Base-by-base conservation (phyloP, 306 rosid genomes). In the Fragaria ananassa region DNA sequence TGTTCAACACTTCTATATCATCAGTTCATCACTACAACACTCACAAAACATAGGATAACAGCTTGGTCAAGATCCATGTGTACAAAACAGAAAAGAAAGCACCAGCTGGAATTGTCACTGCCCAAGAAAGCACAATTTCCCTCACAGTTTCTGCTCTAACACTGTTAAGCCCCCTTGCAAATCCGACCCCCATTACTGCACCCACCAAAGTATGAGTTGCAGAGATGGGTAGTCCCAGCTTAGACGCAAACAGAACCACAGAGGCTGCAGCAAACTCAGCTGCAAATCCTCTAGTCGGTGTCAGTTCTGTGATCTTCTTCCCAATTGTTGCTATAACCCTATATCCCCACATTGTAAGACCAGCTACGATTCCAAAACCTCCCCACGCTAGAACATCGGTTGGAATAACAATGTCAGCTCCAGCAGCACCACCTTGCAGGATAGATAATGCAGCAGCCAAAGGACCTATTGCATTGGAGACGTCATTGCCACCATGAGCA, bases 131-230 rank as follows among this genome's bases (percentile, higher is more conserved):
- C 72, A 89, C 96, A 82, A 95, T 95, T 86, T 89, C 99, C 86
- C 80, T 92, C 86, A 95, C 97, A 21, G 99, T 95, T 86, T 95
- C 97, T 54, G 97, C 53, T 85, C 97, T 90, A 64, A 95, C 97
- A 45, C 84, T 90, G 79, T 95, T 95, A 14, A 95, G 77, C 74
- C 97, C 99, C 82, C 99, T 90, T 10, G 99, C 99, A 72, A 95
- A 92, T 18, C 99, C 99, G 6, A 95, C 99, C 5, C 99, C 99
- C 99, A 95, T 95, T 41, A 95, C 99, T 15, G 99, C 99, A 63
- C 99, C 98, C 7, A 92, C 99, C 63, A 95, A 83, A 21, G 99
- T 92, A 74, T 95, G 99, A 2, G 99, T 92, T 69, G 93, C 98
- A 3, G 99, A 92, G 79, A 95, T 95, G 1, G 99, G 98, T 12